Base-by-base conservation (phyloP, 139 green algal species). In the Coelastrella sp. region DNA sequence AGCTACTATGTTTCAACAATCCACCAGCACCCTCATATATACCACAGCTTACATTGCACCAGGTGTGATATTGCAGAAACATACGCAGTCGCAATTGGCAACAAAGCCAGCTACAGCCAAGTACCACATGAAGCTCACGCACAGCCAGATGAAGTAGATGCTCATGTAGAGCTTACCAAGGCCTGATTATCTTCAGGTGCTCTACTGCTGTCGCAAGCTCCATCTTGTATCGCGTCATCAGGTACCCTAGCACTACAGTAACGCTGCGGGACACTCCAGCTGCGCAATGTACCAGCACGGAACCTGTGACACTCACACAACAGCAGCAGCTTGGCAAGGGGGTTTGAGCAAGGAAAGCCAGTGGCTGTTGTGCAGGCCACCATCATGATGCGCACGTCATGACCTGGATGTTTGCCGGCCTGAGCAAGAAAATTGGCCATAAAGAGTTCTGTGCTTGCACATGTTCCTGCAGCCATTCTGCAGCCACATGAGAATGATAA, bases 201-300 rank as follows among this genome's bases (percentile, higher is more conserved):
- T 80, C 60, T 66, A 92, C 83, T 73, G 89, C 89, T 65, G 86
- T 93, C 20, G 98, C 96, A 84, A 97, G 98, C 3, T 61, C 19
- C 19, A 92, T 73, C 16, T 90, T 79, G 74, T 90, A 87, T 59
- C 92, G 94, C 93, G 95, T 98, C 97, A 99, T 99, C 58, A 98
- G 91, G 89, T 98, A 99, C 4, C 95, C 96, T 56, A 99, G 98
- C 20, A 93, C 94, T 5, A 99, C 92, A 3, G 96, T 95, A 5
- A 95, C 93, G 58, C 94, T 98, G 20, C 98, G 93, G 2, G 96
- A 99, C 68, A 99, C 97, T 2, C 98, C 98, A 89, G 98, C 97
- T 0, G 94, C 97, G 94, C 97, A 99, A 92, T 93, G 90, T 47
- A 93, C 90, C 10, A 94, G 83, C 73, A 92, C 89, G 73, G 58